Conservation (phyloP, 1,139 yeast species). For the Pichia sp. region DNA sequence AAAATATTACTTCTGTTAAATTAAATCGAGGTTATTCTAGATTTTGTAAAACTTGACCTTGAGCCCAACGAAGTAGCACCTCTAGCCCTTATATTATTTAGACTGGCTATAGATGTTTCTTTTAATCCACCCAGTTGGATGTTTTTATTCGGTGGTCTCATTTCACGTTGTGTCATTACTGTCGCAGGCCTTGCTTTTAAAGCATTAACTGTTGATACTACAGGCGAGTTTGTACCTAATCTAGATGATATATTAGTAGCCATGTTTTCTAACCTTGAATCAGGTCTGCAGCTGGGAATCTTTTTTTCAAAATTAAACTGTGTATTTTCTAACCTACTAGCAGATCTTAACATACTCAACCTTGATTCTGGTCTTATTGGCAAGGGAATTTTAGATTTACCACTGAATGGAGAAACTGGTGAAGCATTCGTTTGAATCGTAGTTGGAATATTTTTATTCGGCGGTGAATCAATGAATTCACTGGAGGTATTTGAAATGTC, state of each 20-base stretch:
- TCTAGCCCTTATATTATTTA: constrained; percentile 5
- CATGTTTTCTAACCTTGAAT: constrained; percentile 14
- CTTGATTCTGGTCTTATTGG: constrained; percentile 24
- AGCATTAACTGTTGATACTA: not conserved
- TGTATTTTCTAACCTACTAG: constrained; percentile 7
- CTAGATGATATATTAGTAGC: constrained; percentile 12
- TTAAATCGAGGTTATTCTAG: constrained; percentile 10
- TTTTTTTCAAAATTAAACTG: not conserved
- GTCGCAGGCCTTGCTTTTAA: constrained; percentile 5
- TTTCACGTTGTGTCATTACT: constrained; percentile 11
- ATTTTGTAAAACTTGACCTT: not conserved
- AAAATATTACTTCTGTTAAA: not conserved
- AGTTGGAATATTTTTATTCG: not conserved
- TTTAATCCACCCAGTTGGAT: not conserved
- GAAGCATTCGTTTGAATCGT: not conserved
- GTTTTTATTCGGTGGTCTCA: not conserved
- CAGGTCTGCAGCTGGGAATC: constrained; percentile 2
- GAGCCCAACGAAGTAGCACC: constrained; percentile 12
- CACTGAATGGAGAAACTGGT: not conserved
- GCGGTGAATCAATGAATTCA: not conserved
- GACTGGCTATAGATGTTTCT: not conserved
- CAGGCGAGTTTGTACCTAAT: constrained; percentile 16
- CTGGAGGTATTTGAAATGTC: not conserved
- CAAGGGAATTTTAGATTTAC: constrained; percentile 23
- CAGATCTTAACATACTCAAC: constrained; percentile 14